Base-by-base conservation (phyloP, 495 filamentous ascomycete species). In the Usnea hakonensis region DNA sequence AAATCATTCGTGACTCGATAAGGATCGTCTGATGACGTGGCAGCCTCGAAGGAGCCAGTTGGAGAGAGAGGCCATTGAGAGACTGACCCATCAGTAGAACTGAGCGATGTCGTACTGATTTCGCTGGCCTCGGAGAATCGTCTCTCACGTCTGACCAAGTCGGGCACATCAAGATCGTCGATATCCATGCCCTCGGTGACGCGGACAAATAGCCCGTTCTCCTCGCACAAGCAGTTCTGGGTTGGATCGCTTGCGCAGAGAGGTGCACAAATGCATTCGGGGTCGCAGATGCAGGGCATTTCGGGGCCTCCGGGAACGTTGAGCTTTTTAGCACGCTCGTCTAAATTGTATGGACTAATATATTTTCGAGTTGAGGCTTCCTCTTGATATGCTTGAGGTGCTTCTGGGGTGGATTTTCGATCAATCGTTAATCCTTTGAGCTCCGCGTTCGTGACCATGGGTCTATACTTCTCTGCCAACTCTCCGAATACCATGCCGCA, bases 401-500 rank as follows among this genome's bases (percentile, higher is more conserved):
- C 53, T 37, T 57, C 60, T 13, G 60, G 60, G 1, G 60, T 59
- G 44, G 41, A 36, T 13, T 21, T 23, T n/a, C 55, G 55, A 52
- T 58, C 41, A 19, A 58, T 43, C 8, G n/a, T 46, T n/a, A 35
- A 60, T 32, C 38, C 41, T 44, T 55, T 38, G 5, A 32, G 16
- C 63, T 33, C 32, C n/a, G 50, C 58, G 2, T 57, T 38, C n/a
- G 21, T 38, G 33, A 53, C 17, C 30, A 59, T 57, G 9, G 56
- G 44, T 28, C 61, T 28, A 26, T 69, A 64, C 50, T 69, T 69
- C 55, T 69, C 67, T 16, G 58, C 58, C 21, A 69, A 55, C 33
- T 54, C 48, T 55, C 54, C 67, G 48, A 66, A 69, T 14, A 64
- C 44, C 64, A 69, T 61, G 13, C 64, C 64, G 55, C 64, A 66